phyloP scores from a whole-genome alignment of 371 early-diverging fungal species.

The Globomyces sp. region DNA sequence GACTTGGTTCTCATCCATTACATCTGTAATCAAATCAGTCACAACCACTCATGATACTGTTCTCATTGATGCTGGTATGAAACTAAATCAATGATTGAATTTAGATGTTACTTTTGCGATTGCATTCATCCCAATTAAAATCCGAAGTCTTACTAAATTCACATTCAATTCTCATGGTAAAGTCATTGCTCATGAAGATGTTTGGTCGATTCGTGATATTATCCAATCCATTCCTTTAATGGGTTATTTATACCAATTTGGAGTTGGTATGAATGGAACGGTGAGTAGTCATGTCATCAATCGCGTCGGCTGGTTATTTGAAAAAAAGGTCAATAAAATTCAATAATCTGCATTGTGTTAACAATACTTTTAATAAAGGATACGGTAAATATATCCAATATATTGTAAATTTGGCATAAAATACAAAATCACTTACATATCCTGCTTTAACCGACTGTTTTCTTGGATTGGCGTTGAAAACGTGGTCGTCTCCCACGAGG shows the following conservation, averaged over 20 bases:
- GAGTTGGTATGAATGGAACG: too few relatives aligned
- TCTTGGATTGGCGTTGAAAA: too few relatives aligned
- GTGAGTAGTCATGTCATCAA: too few relatives aligned
- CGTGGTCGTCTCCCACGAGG: too few relatives aligned
- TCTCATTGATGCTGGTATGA: slow-evolving; percentile 6
- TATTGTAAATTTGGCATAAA: too few relatives aligned
- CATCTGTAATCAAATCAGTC: not conserved
- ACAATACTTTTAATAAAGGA: too few relatives aligned
- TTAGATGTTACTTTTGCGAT: not conserved
- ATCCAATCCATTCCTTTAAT: not conserved
- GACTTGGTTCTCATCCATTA: not conserved
- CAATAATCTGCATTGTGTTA: too few relatives aligned
- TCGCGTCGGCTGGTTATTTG: too few relatives aligned
- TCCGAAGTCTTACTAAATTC: slow-evolving; percentile 8
- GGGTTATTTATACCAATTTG: slow-evolving; percentile 1
- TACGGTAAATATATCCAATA: too few relatives aligned
- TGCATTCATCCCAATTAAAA: not conserved
- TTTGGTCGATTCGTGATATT: slow-evolving; percentile 14
- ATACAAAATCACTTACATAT: too few relatives aligned
- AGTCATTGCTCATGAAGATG: slow-evolving; percentile 9
- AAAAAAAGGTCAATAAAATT: too few relatives aligned
- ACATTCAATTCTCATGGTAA: not conserved
- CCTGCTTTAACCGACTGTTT: too few relatives aligned
- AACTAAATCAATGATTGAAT: not conserved
- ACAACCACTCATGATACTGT: slow-evolving; percentile 4